Evolutionary conservation across 345 rosid genomes (phyloP), one percentile per base, ranked within the genome.

Genomic region (Corchorus capsularis): DNA sequence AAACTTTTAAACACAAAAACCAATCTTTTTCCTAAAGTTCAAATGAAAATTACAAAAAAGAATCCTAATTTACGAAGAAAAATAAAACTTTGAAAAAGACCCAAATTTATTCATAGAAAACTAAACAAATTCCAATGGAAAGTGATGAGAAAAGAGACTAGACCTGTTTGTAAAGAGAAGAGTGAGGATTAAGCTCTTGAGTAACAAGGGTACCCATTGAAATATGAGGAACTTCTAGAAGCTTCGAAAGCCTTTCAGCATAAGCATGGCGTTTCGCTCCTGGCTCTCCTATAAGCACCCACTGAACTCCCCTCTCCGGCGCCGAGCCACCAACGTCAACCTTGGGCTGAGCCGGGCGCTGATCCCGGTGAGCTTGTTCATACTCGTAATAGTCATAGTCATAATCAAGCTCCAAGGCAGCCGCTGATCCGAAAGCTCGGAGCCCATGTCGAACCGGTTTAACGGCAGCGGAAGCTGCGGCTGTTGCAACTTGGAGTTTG

Each of bases 251-350:
- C 82, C 81, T 86, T 79, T 88, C 91, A 0, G 98, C 98, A 73
- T 86, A 93, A n/a, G 85, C 85, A 78, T 86, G 93, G 59, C 91
- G 90, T 82, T 88, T 85, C 3, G 89, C 91, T 27, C 90, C 91
- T 2, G 93, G 92, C 14, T 88, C 94, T 2, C 98, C 98, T 65
- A 96, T 92, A 60, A 96, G 75, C 81, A 92, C 96, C 99, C 99
- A 96, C 74, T 96, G 97, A 70, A 91, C 94, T 80, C 98, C 98
- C 70, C 96, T 92, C 81, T 79, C 84, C 61, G 88, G 85, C 2
- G 60, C 83, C 62, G 79, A 79, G 55, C 85, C 88, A 72, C 76
- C 88, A 73, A 85, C 69, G 3, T 74, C 83, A 27, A 84, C 80
- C 43, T 49, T 69, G 63, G 41, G 72, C 55, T 63, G 79, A 53